These are phyloP conservation scores for Zea mays DNA, from an alignment of 176 grass and related monocot genomes.

Conservation along the genomic window DNA sequence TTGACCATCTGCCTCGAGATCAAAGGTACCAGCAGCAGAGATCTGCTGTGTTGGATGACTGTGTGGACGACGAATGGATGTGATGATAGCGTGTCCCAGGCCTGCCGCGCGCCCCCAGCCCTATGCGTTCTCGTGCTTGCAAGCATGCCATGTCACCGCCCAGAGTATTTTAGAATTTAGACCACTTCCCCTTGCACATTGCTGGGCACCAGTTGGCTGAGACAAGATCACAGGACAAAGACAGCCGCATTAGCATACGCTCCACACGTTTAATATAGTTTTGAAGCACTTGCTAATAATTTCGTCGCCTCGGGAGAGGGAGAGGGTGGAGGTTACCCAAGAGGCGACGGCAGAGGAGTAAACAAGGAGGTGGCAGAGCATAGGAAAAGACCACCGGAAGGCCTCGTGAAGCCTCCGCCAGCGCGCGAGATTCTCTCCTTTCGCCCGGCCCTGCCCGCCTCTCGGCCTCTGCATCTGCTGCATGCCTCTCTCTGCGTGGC, in stretches of 20 bases:
- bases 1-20: conserved; percentile 34
- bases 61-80: conserved; percentile 18
- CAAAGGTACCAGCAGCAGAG: background rate
- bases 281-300: background rate
- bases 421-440: conserved; percentile 18
- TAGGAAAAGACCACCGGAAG: conserved; percentile 57
- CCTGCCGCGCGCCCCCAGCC: background rate
- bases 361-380: conserved; percentile 40
- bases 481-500: background rate
- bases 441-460: background rate
- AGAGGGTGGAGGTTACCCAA: background rate
- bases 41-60: conserved; percentile 14
- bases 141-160: conserved; percentile 35
- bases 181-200: background rate
- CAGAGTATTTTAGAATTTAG: conserved; percentile 29
- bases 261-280: conserved; percentile 21
- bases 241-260: conserved; percentile 8
- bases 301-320: background rate
- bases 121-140: conserved; percentile 21
- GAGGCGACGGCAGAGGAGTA: background rate
- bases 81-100: background rate
- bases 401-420: conserved; percentile 15
- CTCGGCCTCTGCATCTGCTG: background rate
- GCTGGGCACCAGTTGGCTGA: background rate
- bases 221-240: conserved; percentile 19